These are phyloP conservation scores for Lentinula detonsa DNA, from an alignment of 768 basidiomycete genomes.

Conservation along the genomic window DNA sequence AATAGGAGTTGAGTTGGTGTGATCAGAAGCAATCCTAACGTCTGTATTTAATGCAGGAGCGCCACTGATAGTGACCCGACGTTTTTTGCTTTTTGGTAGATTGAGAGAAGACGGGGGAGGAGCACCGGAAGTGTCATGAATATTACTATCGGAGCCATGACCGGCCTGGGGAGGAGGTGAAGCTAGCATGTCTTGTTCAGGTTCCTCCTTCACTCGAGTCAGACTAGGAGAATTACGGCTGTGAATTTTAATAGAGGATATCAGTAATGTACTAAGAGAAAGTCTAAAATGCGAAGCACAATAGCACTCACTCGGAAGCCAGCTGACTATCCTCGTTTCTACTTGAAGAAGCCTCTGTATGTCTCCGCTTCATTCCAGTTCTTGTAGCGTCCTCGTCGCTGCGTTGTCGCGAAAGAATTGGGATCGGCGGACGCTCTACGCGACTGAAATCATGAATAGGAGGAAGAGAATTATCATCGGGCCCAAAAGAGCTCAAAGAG, in stretches of 20 bases:
- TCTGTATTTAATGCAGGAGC: slow-evolving; percentile 48
- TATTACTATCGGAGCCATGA: slow-evolving; percentile 14
- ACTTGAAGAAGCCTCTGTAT: slow-evolving; percentile 28
- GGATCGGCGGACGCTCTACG: slow-evolving; percentile 23
- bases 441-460: slow-evolving; percentile 46
- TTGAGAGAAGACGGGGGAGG: slow-evolving; percentile 36
- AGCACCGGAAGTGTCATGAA: slow-evolving; percentile 19
- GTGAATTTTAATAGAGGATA: slow-evolving; percentile 13
- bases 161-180: slow-evolving; percentile 26
- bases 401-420: slow-evolving; percentile 19
- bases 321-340: slow-evolving; percentile 29
- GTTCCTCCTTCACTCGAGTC: slow-evolving; percentile 59
- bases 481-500: slow-evolving; percentile 44
- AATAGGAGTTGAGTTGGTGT: slow-evolving; percentile 47
- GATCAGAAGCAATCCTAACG: slow-evolving; percentile 35
- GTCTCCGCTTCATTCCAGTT: slow-evolving; percentile 38
- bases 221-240: slow-evolving; percentile 39
- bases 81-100: slow-evolving; percentile 51
- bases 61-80: slow-evolving; percentile 68
- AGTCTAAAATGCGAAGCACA: neutral
- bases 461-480: slow-evolving; percentile 53
- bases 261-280: slow-evolving; percentile 11
- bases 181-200: slow-evolving; percentile 42
- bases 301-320: slow-evolving; percentile 40
- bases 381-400: slow-evolving; percentile 23